These are phyloP conservation scores for Aphanomyces invadans DNA, from an alignment of 352 stramenopile genomes.

Conservation along the genomic window DNA sequence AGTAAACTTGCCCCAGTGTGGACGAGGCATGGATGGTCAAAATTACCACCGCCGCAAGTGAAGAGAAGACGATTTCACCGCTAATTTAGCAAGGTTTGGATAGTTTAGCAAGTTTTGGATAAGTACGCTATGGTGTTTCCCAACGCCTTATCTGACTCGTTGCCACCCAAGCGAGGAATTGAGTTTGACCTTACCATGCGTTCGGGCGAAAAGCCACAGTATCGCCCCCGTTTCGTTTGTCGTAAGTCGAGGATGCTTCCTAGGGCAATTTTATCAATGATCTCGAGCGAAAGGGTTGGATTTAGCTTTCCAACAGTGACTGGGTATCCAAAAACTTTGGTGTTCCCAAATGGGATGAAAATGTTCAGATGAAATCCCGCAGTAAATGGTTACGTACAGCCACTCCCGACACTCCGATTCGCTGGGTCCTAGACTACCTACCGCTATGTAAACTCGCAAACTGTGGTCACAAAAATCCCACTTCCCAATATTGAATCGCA, in stretches of 20 bases:
- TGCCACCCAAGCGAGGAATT: not conserved
- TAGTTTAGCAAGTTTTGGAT: too few relatives aligned
- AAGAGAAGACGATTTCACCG: too few relatives aligned
- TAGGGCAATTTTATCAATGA: slow-evolving; percentile 22
- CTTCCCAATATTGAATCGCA: slow-evolving; percentile 25
- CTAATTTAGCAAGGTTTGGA: too few relatives aligned
- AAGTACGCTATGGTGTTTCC: too few relatives aligned
- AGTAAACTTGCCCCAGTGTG: too few relatives aligned
- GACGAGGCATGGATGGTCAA: too few relatives aligned
- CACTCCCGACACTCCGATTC: not conserved
- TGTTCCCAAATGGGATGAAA: slow-evolving; percentile 24
- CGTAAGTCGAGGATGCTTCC: slow-evolving; percentile 14
- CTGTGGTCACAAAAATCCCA: slow-evolving; percentile 24
- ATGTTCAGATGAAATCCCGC: slow-evolving; percentile 16
- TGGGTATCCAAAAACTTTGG: slow-evolving; percentile 29
- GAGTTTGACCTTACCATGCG: slow-evolving; percentile 16
- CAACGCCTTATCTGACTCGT: not conserved
- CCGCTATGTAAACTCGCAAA: slow-evolving; percentile 25
- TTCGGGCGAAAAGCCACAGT: not conserved
- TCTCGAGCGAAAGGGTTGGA: slow-evolving; percentile 23
- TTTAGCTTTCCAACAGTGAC: slow-evolving; percentile 23
- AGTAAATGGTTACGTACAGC: slow-evolving; percentile 19
- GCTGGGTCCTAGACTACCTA: slow-evolving; percentile 28
- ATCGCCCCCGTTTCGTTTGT: slow-evolving; percentile 5
- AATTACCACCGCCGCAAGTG: too few relatives aligned